Evolutionary conservation across 2,329 filamentous ascomycete species (phyloP).

Genomic region (Sporothrix euskadiensis): DNA sequence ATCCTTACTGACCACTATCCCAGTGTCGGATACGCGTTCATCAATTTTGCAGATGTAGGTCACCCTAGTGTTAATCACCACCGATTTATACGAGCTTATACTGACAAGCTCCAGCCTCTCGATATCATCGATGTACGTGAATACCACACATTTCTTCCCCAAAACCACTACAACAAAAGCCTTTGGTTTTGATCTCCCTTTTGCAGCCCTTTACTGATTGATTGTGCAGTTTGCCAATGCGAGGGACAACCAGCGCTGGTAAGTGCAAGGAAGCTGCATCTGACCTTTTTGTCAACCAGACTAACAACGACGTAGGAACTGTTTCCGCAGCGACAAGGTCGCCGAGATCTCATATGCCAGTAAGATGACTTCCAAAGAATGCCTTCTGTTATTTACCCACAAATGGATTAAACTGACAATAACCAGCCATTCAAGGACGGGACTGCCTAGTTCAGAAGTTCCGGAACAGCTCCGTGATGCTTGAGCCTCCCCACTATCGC

Average conservation of each 20-base stretch:
- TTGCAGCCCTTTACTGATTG: slow-evolving; percentile 30
- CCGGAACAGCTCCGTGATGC: slow-evolving; percentile 93
- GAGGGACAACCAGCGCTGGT: slow-evolving; percentile 71
- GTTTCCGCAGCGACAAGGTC: slow-evolving; percentile 79
- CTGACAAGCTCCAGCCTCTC: slow-evolving; percentile 53
- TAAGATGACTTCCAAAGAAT: slow-evolving; percentile 47
- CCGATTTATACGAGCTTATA: not conserved
- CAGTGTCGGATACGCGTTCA: slow-evolving; percentile 94
- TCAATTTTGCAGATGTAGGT: slow-evolving; percentile 84
- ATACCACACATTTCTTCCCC: not conserved
- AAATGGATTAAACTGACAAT: slow-evolving; percentile 34
- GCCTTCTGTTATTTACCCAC: not conserved
- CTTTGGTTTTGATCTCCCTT: not conserved
- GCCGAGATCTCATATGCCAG: slow-evolving; percentile 95
- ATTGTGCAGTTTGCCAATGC: slow-evolving; percentile 67
- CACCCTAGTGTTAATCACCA: not conserved
- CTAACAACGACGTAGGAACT: slow-evolving; percentile 58
- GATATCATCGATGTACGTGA: slow-evolving; percentile 68
- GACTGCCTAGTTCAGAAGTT: slow-evolving; percentile 94
- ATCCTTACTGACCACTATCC: slow-evolving; percentile 36
- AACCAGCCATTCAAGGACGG: slow-evolving; percentile 80
- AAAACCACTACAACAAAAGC: too few relatives aligned
- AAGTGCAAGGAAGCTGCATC: slow-evolving; percentile 33
- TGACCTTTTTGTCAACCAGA: not conserved
- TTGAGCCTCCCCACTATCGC: slow-evolving; percentile 76